phyloP scores from a whole-genome alignment of 140 eudicot genomes.

The Ambrosia hybrid region DNA sequence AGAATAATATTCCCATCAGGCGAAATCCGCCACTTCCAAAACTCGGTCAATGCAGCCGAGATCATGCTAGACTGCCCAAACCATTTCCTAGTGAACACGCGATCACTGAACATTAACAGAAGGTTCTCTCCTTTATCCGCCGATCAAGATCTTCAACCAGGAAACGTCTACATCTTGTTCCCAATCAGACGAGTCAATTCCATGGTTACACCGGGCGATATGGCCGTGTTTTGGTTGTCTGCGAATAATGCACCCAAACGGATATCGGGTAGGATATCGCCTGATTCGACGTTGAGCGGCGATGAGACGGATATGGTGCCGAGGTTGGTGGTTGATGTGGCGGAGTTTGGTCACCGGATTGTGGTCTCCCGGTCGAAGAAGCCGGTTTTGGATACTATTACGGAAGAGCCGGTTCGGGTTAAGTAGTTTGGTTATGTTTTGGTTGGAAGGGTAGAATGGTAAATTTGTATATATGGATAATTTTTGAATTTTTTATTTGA shows the following conservation, averaged over 20 bases:
- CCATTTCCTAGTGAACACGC: conserved; percentile 34
- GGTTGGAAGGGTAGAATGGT: conserved; percentile 24
- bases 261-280: conserved; percentile 31
- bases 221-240: conserved; percentile 56
- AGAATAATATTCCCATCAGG: conserved; percentile 39
- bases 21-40: conserved; percentile 34
- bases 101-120: conserved; percentile 46
- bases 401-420: conserved; percentile 30
- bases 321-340: conserved; percentile 31
- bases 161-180: conserved; percentile 52
- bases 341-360: conserved; percentile 36
- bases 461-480: conserved; percentile 17
- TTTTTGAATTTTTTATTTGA: background rate
- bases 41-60: conserved; percentile 40
- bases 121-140: conserved; percentile 57
- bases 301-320: background rate
- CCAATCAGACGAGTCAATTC: conserved; percentile 57
- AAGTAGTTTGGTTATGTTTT: conserved; percentile 20
- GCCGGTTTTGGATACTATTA: conserved; percentile 41
- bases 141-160: conserved; percentile 59
- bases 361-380: conserved; percentile 37
- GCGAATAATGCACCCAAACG: conserved; percentile 46
- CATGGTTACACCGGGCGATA: conserved; percentile 50
- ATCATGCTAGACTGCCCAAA: conserved; percentile 36
- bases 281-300: conserved; percentile 3